Evolutionary conservation across 306 rosid species (phyloP).

Genomic region (Quercus wislizeni): DNA sequence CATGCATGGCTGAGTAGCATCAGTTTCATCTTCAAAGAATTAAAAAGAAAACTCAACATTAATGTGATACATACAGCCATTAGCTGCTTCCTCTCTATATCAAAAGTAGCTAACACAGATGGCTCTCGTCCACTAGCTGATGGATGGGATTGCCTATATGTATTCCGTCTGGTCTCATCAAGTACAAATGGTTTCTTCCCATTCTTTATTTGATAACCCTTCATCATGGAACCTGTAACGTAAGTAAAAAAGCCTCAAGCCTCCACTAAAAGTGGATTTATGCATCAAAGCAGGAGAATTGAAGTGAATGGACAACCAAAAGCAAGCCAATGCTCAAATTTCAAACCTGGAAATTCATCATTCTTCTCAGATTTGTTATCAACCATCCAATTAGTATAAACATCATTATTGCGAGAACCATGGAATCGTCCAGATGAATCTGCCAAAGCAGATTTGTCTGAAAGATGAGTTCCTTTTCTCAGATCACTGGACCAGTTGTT

Average conservation of each 20-base stretch:
- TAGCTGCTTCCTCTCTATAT: slow-evolving; percentile 49
- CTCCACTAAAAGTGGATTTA: not conserved
- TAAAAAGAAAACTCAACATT: slow-evolving; percentile 1
- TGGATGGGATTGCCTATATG: slow-evolving; percentile 38
- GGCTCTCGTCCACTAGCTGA: slow-evolving; percentile 39
- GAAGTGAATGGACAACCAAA: not conserved
- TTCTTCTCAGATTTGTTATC: slow-evolving; percentile 45
- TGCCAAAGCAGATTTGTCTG: slow-evolving; percentile 38
- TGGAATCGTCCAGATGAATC: slow-evolving; percentile 41
- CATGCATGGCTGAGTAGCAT: slow-evolving; percentile 1
- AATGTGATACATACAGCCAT: slow-evolving; percentile 48
- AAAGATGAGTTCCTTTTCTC: slow-evolving; percentile 42
- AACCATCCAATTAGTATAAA: slow-evolving; percentile 33
- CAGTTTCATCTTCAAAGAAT: not conserved
- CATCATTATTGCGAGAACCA: slow-evolving; percentile 42
- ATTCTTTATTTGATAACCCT: slow-evolving; percentile 34
- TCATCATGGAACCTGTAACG: slow-evolving; percentile 37
- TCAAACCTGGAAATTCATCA: slow-evolving; percentile 54
- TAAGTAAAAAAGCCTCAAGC: not conserved
- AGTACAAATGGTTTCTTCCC: slow-evolving; percentile 44
- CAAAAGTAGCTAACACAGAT: slow-evolving; percentile 56
- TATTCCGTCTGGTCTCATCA: slow-evolving; percentile 58
- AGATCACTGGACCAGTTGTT: slow-evolving; percentile 37
- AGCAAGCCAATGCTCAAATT: not conserved
- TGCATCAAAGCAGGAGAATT: not conserved